Percentiles rank a stretch among this genome's conserved stretches.
These are phyloP conservation scores for Mucor mucedo DNA, from an alignment of 371 early-diverging fungal species.

Conservation along the genomic window DNA sequence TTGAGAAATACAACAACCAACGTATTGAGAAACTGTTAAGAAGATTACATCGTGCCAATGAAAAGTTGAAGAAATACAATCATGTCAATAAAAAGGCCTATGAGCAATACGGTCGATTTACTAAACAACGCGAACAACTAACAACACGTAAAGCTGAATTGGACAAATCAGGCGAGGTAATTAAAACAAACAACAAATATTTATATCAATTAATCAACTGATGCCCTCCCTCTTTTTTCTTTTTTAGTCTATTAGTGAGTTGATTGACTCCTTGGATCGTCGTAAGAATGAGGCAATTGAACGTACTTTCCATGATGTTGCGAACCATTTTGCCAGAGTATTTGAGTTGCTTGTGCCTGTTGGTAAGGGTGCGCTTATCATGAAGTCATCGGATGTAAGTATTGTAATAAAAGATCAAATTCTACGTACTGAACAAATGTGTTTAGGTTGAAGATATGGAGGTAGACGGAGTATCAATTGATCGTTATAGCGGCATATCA, in stretches of 20 bases:
- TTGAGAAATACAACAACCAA: constrained; percentile 67
- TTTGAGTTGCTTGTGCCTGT: constrained; percentile 93
- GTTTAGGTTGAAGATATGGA: constrained; percentile 46
- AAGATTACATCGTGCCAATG: constrained; percentile 82
- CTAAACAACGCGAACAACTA: constrained; percentile 86
- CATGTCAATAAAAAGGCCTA: constrained; percentile 98
- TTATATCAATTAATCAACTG: not conserved
- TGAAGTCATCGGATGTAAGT: constrained; percentile 69
- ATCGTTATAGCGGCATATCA: constrained; percentile 91
- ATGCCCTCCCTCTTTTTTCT: not conserved
- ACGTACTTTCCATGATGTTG: constrained; percentile 93
- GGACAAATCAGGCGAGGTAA: constrained; percentile 78
- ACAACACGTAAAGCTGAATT: constrained; percentile 84
- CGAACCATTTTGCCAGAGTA: constrained; percentile 83
- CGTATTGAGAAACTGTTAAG: constrained; percentile 66
- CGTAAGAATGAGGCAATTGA: constrained; percentile 97
- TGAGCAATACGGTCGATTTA: constrained; percentile 95
- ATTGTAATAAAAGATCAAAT: not conserved
- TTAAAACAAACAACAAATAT: not conserved
- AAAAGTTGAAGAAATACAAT: constrained; percentile 82
- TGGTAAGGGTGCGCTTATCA: constrained; percentile 87
- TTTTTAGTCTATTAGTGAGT: constrained; percentile 75
- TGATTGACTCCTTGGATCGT: constrained; percentile 90
- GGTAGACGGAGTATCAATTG: constrained; percentile 58
- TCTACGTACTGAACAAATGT: not conserved